Evolutionary conservation across 352 stramenopile genomes (phyloP), one percentile per base, ranked within the genome.

Genomic region (Globisporangium nunn): DNA sequence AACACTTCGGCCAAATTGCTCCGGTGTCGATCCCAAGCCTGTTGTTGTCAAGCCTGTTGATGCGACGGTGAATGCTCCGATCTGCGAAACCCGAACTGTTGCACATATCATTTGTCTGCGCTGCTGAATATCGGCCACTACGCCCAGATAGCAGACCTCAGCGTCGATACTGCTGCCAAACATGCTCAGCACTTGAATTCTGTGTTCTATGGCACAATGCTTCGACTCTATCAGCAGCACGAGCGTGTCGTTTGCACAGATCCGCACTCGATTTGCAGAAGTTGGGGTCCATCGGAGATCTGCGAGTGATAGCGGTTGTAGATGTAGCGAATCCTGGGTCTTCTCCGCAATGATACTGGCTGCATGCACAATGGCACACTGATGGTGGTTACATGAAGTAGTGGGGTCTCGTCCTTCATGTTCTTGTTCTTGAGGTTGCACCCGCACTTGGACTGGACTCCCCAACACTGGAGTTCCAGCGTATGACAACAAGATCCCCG

Each of bases 281-380:
- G 15, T n/a, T 41, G 39, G 18, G 6, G 5, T 29, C 59, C 59
- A 64, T 12, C n/a, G 8, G 18, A 60, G 37, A 37, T 60, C 52
- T 1, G 49, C 52, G 2, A 64, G 6, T 17, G 23, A 15, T 6
- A 12, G 43, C 8, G 12, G 11, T 15, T 2, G 7, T 23, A 23
- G 23, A 23, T 23, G 23, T 23, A n/a, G n/a, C 14, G 2, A 0
- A 1, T 35, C 17, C 1, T 8, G 17, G 17, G 6, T 30, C 14
- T 2, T 29, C 15, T n/a, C 29, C n/a, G 15, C 10, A 3, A 58
- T 18, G 8, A 54, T 37, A 17, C 43, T 54, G 28, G 58, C 29
- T 28, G 35, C 50, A 8, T 40, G 49, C 49, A 47, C 39, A 37
- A 49, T 12, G 23, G 18, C 44, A 3, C 15, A 23, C 41, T 6